A percentile compares a stretch with the other conserved stretches of the same genome.
Conservation (phyloP, 257 asterid species). For the Voacanga thouarsii region DNA sequence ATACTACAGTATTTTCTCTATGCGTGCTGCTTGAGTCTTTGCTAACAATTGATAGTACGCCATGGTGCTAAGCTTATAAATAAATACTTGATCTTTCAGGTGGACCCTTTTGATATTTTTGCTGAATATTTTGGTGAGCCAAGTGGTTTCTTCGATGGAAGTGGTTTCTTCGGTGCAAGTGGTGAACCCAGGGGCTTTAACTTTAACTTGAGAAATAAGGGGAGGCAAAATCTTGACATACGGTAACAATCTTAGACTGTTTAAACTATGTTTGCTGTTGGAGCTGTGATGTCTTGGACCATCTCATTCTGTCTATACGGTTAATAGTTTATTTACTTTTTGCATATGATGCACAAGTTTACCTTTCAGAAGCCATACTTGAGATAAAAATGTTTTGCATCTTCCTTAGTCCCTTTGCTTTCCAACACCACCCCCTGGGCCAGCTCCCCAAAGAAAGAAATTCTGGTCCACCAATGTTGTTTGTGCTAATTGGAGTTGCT, state of each 20-base stretch:
- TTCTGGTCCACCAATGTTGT: not conserved
- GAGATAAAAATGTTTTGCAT: not conserved
- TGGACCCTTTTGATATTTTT: constrained; percentile 82
- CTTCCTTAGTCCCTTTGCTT: not conserved
- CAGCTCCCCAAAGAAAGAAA: not conserved
- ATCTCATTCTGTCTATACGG: not conserved
- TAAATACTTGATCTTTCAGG: constrained; percentile 36
- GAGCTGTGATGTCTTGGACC: too few species aligned
- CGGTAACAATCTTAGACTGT: constrained; percentile 42
- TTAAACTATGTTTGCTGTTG: not conserved
- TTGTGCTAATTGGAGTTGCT: not conserved
- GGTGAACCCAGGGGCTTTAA: constrained; percentile 56
- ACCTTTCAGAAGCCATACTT: not conserved
- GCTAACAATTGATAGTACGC: constrained; percentile 10
- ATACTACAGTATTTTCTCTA: not conserved
- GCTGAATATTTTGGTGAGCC: constrained; percentile 72
- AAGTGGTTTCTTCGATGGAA: constrained; percentile 60
- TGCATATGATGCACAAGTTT: not conserved
- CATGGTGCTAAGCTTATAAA: constrained; percentile 4
- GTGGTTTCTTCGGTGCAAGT: constrained; percentile 59
- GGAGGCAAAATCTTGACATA: constrained; percentile 71
- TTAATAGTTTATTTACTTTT: not conserved
- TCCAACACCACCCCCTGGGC: not conserved
- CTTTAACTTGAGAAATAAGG: constrained; percentile 43
- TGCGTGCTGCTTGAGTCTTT: not conserved